Percentiles rank a stretch among this genome's conserved stretches.
These are phyloP conservation scores for Fremontodendron californicum DNA, from an alignment of 345 rosid genomes.

Conservation along the genomic window DNA sequence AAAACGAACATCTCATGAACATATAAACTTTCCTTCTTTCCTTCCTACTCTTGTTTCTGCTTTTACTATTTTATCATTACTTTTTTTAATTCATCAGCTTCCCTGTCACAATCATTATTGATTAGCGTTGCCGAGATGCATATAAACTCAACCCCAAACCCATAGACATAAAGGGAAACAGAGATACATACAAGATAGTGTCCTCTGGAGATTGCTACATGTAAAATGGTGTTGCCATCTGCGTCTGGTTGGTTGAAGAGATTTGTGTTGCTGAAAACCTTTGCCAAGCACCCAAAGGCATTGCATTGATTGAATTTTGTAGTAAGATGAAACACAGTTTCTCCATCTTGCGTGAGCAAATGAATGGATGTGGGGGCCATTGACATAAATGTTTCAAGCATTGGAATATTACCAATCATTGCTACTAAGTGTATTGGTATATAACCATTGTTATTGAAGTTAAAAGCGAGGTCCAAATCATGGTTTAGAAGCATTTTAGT, in stretches of 20 bases:
- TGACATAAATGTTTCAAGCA: slow-evolving; percentile 6
- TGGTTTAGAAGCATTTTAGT: neutral
- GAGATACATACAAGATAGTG: slow-evolving; percentile 9
- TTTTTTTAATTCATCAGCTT: no score
- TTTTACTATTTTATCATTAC: no score
- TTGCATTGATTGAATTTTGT: neutral
- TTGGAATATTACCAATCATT: slow-evolving; percentile 2
- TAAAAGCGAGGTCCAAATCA: neutral
- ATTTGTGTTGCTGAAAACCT: neutral
- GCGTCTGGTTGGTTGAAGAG: neutral
- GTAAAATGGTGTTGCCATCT: slow-evolving; percentile 12
- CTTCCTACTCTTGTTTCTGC: no score
- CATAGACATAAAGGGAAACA: neutral
- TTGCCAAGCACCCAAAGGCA: neutral
- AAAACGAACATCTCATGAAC: no score
- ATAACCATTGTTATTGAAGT: neutral
- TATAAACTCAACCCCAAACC: neutral
- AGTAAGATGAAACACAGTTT: slow-evolving; percentile 11
- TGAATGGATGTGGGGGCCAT: slow-evolving; percentile 1
- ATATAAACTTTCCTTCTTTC: no score
- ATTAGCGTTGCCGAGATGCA: neutral
- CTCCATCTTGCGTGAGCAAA: neutral
- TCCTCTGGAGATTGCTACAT: neutral
- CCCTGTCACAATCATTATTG: no score
- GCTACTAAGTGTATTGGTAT: slow-evolving; percentile 16